These are phyloP conservation scores for Arabidopsis lyrata DNA, from an alignment of 441 rosid species.

Conservation along the genomic window DNA sequence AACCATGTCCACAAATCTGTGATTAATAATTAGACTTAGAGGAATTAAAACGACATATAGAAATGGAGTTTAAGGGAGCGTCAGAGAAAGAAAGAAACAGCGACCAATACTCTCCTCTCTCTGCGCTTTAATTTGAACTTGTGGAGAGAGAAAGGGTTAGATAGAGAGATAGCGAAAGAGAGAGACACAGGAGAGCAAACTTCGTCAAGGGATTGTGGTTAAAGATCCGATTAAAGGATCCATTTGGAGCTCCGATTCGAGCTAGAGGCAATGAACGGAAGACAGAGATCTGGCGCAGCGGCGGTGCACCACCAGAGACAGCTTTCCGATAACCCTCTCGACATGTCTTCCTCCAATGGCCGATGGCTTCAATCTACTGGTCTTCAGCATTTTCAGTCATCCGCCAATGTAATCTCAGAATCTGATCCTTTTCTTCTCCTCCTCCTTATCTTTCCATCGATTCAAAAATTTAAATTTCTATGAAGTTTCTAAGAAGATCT, in stretches of 20 bases:
- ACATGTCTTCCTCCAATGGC: constrained; percentile 76
- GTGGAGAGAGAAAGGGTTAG: constrained; percentile 36
- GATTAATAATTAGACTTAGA: background rate
- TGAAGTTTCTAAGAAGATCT: constrained; percentile 18
- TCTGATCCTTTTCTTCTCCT: constrained; percentile 28
- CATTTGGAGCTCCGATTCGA: constrained; percentile 44
- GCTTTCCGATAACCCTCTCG: constrained; percentile 77
- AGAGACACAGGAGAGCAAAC: background rate
- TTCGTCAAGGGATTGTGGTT: constrained; percentile 5
- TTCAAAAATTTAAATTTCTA: constrained; percentile 4
- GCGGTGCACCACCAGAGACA: constrained; percentile 90
- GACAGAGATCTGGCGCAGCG: constrained; percentile 82
- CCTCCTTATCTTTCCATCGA: constrained; percentile 7
- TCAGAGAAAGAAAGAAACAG: constrained; percentile 32
- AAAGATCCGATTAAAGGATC: constrained; percentile 43
- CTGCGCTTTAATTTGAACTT: constrained; percentile 50
- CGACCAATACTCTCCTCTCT: constrained; percentile 27
- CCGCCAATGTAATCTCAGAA: constrained; percentile 59
- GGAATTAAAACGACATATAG: constrained; percentile 28
- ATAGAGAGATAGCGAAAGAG: constrained; percentile 21
- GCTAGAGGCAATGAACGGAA: constrained; percentile 65
- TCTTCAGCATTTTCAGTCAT: constrained; percentile 77
- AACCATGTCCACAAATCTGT: constrained; percentile 36
- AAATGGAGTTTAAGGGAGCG: constrained; percentile 44
- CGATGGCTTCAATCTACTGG: constrained; percentile 97